Conservation (phyloP, 2,329 filamentous ascomycete genomes). For the Paecilomyces variotii region DNA sequence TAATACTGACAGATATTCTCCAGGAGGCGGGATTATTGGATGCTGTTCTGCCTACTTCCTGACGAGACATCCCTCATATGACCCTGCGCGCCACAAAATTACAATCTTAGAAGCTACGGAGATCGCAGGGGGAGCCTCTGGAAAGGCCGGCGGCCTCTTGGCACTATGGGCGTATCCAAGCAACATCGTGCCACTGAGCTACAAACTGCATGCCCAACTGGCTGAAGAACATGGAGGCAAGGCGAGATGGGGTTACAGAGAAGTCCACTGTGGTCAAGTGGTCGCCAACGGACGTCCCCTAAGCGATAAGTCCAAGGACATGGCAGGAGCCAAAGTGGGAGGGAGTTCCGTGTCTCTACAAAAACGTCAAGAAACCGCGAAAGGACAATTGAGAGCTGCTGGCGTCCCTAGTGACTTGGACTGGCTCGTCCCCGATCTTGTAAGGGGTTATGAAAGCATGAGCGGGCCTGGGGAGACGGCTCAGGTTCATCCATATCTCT, state of each 20-base stretch:
- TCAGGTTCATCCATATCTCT: constrained; percentile 87
- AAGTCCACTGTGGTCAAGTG: constrained; percentile 64
- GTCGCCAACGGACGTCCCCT: constrained; percentile 42
- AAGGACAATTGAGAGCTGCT: constrained; percentile 46
- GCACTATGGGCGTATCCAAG: constrained; percentile 86
- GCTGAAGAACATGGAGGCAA: constrained; percentile 75
- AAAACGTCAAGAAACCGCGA: constrained; percentile 47
- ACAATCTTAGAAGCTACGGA: constrained; percentile 79
- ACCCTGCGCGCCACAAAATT: constrained; percentile 65
- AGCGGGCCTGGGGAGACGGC: constrained; percentile 72
- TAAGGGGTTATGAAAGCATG: constrained; percentile 74
- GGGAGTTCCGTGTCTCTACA: constrained; percentile 44
- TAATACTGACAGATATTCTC: constrained; percentile 6
- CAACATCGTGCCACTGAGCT: constrained; percentile 78
- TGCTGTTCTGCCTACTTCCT: constrained; percentile 86
- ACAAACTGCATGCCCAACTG: constrained; percentile 71
- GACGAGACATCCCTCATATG: constrained; percentile 74
- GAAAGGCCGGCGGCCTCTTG: constrained; percentile 86
- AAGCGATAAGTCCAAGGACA: constrained; percentile 22
- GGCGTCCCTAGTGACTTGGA: constrained; percentile 70
- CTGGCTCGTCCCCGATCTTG: constrained; percentile 65
- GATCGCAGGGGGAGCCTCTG: constrained; percentile 85
- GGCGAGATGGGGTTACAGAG: constrained; percentile 78
- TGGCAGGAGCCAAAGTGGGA: constrained; percentile 11
- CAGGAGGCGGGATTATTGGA: constrained; percentile 88